A percentile compares a stretch with the other conserved stretches of the same genome.
Evolutionary conservation across 306 rosid species (phyloP).

Genomic region (Dryas octopetala): DNA sequence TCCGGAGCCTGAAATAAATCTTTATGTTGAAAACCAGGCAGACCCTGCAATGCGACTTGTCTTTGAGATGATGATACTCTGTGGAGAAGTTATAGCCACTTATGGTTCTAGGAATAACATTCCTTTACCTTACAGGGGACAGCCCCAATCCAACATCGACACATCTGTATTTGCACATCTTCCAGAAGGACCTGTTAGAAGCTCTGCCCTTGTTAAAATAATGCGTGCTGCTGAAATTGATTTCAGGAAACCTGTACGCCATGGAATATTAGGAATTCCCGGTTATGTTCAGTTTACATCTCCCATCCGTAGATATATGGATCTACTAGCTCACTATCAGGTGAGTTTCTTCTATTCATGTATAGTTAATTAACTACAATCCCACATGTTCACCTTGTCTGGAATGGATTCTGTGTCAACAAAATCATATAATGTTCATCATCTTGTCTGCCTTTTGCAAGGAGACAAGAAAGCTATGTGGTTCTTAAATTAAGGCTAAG

Average conservation of each 20-base stretch:
- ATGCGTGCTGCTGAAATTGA: conserved; percentile 99
- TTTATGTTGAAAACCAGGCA: conserved; percentile 93
- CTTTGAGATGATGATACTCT: conserved; percentile 94
- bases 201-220: conserved; percentile 73
- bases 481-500: neutral
- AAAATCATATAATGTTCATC: neutral
- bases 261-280: conserved; percentile 84
- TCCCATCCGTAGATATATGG: conserved; percentile 96
- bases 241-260: conserved; percentile 91
- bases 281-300: conserved; percentile 98
- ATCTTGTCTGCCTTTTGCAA: neutral
- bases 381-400: neutral
- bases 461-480: neutral
- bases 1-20: conserved; percentile 74
- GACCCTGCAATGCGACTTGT: conserved; percentile 96
- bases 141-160: conserved; percentile 86
- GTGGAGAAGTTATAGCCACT: conserved; percentile 90
- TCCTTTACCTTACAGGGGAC: conserved; percentile 96
- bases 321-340: conserved; percentile 97
- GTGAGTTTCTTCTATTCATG: conserved; percentile 34
- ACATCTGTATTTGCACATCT: conserved; percentile 78
- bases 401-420: neutral
- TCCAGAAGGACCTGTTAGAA: conserved; percentile 98
- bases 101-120: conserved; percentile 75
- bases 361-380: conserved; percentile 13